Conservation (phyloP, 768 basidiomycete genomes). For the Termitomyces sp. region DNA sequence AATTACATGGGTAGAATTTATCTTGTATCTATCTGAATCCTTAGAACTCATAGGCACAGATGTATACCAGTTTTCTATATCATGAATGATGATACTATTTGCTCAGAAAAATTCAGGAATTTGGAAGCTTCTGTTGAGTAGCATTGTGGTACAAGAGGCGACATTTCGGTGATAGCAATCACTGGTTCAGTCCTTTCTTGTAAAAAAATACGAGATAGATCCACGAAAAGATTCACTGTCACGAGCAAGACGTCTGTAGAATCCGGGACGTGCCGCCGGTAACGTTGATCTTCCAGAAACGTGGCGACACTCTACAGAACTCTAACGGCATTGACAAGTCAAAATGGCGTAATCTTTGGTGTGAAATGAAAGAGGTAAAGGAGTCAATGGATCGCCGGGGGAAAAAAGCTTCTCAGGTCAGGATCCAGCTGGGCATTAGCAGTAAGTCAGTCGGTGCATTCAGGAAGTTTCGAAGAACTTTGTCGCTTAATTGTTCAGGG, state of each 20-base stretch:
- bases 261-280: neutral
- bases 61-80: neutral
- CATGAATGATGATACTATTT: neutral
- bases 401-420: neutral
- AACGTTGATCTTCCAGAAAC: neutral
- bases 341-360: neutral
- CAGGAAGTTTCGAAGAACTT: conserved; percentile 7
- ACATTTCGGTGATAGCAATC: no score
- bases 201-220: neutral
- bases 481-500: conserved; percentile 7
- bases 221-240: neutral
- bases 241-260: neutral
- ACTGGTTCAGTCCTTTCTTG: neutral
- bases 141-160: neutral
- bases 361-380: neutral
- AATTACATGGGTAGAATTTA: neutral
- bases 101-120: neutral
- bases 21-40: neutral
- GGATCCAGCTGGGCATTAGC: neutral
- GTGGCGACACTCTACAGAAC: neutral
- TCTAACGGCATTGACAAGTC: neutral
- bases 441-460: neutral
- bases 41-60: neutral
- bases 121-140: neutral
- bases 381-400: neutral